Base-by-base conservation (phyloP, 305 asterid genomes). In the Withania somnifera region DNA sequence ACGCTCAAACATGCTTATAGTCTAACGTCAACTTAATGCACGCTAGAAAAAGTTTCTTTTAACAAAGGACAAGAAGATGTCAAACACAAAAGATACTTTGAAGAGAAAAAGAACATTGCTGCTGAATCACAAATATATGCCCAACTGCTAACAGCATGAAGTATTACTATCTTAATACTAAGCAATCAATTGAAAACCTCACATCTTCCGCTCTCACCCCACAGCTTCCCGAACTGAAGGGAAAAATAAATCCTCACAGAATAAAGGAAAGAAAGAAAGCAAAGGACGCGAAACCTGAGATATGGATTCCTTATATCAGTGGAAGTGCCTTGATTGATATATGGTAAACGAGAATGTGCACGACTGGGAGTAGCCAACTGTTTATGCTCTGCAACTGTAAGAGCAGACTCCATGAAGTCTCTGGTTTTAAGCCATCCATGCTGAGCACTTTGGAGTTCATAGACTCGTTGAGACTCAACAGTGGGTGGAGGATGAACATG, bases 261-360 rank as follows among this genome's bases (percentile, higher is more conserved):
- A 47, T 30, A 40, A n/a, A 45, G 34, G 22, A 73, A 15, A 52
- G 13, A 78, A 67, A 63, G 47, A 30, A 77, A 17, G 22, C 38
- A 56, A 61, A 71, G 80, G 51, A 57, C 75, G 63, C 78, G 45
- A 76, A 80, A 89, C 97, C 95, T 87, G 56, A 87, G 42, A 89
- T 85, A 81, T 52, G 86, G 87, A 58, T 54, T 80, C 34, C n/a
- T 82, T 82, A 47, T 47, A 26, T 47, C 42, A 11, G 60, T 1
- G 26, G 85, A 30, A 80, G 60, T 58, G 76, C 85, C 83, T 73
- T 64, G 77, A 19, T 81, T 58, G 52, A 82, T 54, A 81, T 60
- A 80, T 28, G 89, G 76, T 56, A 24, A 84, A 78, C 73, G 83
- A 77, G 88, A 81, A 63, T 81, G 78, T 36, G 90, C 60, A 82